phyloP scores from a whole-genome alignment of 805 yeast species.

The Kuraishia piskuri region DNA sequence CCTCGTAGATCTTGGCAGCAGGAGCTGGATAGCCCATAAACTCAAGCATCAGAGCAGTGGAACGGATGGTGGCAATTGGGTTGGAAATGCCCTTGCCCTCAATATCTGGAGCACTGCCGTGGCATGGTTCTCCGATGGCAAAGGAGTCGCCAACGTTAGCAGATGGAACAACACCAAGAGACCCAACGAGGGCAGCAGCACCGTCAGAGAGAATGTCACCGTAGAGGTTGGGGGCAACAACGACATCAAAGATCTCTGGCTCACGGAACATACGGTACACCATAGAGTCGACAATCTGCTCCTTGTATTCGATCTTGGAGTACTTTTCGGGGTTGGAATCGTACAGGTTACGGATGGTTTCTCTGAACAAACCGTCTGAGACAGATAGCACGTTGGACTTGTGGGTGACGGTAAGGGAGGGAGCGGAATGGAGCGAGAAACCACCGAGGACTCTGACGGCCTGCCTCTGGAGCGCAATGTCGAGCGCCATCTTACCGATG shows the following conservation, averaged over 20 bases:
- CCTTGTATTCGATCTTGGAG: constrained; percentile 61
- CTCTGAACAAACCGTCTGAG: constrained; percentile 94
- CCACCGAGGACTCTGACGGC: constrained; percentile 59
- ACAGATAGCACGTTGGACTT: constrained; percentile 91
- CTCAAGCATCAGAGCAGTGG: constrained; percentile 95
- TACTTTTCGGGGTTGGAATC: constrained; percentile 49
- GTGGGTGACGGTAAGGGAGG: constrained; percentile 87
- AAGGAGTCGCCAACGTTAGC: constrained; percentile 96
- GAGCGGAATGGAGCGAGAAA: constrained; percentile 40
- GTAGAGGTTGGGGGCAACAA: constrained; percentile 96
- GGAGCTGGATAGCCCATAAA: constrained; percentile 87
- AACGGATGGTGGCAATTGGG: constrained; percentile 97
- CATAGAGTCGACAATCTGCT: constrained; percentile 98
- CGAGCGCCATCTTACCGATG: constrained; percentile 87
- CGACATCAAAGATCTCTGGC: constrained; percentile 94
- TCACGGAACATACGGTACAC: constrained; percentile 98
- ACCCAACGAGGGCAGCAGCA: constrained; percentile 97
- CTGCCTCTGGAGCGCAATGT: constrained; percentile 89
- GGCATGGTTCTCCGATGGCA: constrained; percentile 98
- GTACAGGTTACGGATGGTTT: constrained; percentile 60
- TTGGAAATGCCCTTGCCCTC: constrained; percentile 92
- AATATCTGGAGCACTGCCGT: constrained; percentile 98
- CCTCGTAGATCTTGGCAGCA: constrained; percentile 86
- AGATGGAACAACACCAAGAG: constrained; percentile 95
- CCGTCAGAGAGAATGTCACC: constrained; percentile 97